Evolutionary conservation across 1,284 basidiomycete species (phyloP), one percentile per base, ranked within the genome.

Genomic region (Peniophora sp.): DNA sequence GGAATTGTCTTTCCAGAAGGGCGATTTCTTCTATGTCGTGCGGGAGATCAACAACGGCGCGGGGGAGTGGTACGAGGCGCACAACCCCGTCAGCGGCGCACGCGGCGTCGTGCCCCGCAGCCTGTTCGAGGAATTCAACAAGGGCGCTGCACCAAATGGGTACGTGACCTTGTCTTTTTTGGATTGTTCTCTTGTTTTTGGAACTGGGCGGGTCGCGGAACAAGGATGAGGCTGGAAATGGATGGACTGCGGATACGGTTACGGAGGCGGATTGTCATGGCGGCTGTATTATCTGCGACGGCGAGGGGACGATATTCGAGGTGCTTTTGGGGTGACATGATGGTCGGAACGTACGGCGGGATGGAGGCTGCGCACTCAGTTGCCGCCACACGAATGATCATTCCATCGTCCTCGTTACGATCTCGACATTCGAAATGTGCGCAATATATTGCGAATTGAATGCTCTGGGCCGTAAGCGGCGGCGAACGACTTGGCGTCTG

Each of bases 21-120:
- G 97, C 55, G 97, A 99, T 72, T 98, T 98, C 70, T 98, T 97
- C 74, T 92, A 98, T 69, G 95, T 99, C 52, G 76, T 92, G 34
- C 81, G 82, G 55, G 92, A 96, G 59, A 72, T 78, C 15, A 64
- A 70, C 43, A 64, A 73, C 22, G 76, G 72, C 5, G 67, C 72
- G 36, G 37, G 37, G 8, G 15, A n/a, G n/a, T 93, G 83, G 81
- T 95, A 89, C 62, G 88, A 93, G 64, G 92, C 88, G 3, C 82
- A 93, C 63, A 95, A 99, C 65, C 96, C 97, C 15, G 78, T 95
- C 60, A 87, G 88, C 11, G 91, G 92, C 41, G 87, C 94, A 3
- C 79, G 97, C 53, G 97, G 97, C 3, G 77, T 95, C 36, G 97
- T 99, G 1, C 93, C 94, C 34, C 83, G 83, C 58, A 64, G 73